Conservation (phyloP, 2,329 filamentous ascomycete species). For the Allantophomopsis lycopodina region DNA sequence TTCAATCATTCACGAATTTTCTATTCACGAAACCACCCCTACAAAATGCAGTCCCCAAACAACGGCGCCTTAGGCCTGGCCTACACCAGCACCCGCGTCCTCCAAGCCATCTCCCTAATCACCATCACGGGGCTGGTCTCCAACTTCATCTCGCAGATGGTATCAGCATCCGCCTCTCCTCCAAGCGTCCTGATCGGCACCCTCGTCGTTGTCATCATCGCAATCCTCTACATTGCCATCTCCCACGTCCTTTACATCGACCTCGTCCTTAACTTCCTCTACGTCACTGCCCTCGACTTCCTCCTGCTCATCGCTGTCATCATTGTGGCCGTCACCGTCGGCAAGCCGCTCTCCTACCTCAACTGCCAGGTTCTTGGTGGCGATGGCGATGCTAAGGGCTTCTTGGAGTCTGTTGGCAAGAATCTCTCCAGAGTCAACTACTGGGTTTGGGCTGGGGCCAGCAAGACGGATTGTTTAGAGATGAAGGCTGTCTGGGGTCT, state of each 20-base stretch:
- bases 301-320: conserved; percentile 64
- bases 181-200: conserved; percentile 66
- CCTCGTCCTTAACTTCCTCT: conserved; percentile 59
- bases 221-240: conserved; percentile 65
- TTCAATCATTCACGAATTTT: no score
- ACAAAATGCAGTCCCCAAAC: conserved; percentile 12
- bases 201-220: conserved; percentile 64
- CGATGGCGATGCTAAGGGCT: conserved; percentile 25
- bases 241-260: conserved; percentile 74
- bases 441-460: conserved; percentile 34
- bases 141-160: conserved; percentile 71
- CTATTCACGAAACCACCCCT: neutral
- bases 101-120: conserved; percentile 60
- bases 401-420: conserved; percentile 27
- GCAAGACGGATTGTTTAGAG: conserved; percentile 59
- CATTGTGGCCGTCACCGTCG: conserved; percentile 63
- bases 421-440: conserved; percentile 28
- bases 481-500: conserved; percentile 83
- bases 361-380: conserved; percentile 45
- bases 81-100: conserved; percentile 59
- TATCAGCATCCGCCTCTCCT: conserved; percentile 47
- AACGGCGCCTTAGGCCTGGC: conserved; percentile 61
- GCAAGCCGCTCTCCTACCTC: conserved; percentile 67
- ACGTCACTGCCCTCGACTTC: conserved; percentile 51
- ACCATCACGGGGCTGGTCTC: conserved; percentile 67